Conservation (phyloP, 495 filamentous ascomycete genomes). For the Aspergillus cavernicola region DNA sequence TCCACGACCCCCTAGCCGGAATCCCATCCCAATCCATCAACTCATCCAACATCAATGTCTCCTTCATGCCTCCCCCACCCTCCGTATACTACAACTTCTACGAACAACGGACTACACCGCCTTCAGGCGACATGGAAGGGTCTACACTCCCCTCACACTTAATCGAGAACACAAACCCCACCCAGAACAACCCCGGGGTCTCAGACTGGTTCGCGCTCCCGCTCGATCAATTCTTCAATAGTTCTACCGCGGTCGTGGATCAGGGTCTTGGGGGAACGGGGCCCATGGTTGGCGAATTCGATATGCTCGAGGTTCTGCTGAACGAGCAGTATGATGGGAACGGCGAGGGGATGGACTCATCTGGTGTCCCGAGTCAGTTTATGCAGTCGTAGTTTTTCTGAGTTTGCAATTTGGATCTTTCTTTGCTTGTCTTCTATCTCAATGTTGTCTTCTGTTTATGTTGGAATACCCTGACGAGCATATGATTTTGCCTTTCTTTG, state of each 20-base stretch:
- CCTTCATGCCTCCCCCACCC: conserved; percentile 48
- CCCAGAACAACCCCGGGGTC: conserved; percentile 15
- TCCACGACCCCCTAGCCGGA: conserved; percentile 41
- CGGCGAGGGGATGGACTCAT: conserved; percentile 23
- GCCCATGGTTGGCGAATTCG: conserved; percentile 46
- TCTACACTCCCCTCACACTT: conserved; percentile 29
- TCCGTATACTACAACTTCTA: conserved; percentile 49
- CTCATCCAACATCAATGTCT: conserved; percentile 45
- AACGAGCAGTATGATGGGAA: conserved; percentile 45
- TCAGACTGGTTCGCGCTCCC: conserved; percentile 48
- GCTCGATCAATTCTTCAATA: conserved; percentile 51
- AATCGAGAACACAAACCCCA: conserved; percentile 18
- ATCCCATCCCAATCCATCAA: conserved; percentile 48
- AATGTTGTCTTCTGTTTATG: neutral
- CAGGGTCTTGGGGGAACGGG: conserved; percentile 47
- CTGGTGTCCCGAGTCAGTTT: conserved; percentile 17
- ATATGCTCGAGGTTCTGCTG: conserved; percentile 46
- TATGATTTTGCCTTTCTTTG: neutral
- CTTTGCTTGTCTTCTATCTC: too few species aligned
- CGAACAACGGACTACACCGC: conserved; percentile 34
- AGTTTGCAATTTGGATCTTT: neutral
- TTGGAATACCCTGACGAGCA: neutral
- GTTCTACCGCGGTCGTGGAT: conserved; percentile 44
- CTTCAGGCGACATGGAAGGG: conserved; percentile 29
- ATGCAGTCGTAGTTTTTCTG: conserved; percentile 13